A percentile compares a stretch with the other conserved stretches of the same genome.
These are phyloP conservation scores for Funneliformis geosporum DNA, from an alignment of 192 early-diverging fungal species.

Conservation along the genomic window DNA sequence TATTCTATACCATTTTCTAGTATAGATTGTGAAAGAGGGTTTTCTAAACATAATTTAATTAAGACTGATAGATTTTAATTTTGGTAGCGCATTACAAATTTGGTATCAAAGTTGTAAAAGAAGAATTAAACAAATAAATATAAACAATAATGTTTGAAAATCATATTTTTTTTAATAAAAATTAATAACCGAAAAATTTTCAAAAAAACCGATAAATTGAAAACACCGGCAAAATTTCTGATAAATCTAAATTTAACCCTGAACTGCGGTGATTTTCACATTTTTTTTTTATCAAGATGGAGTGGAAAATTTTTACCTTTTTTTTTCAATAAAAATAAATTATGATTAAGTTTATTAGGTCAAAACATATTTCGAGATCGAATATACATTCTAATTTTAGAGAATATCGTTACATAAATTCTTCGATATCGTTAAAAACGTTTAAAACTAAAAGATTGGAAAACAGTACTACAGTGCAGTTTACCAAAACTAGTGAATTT, in stretches of 20 bases:
- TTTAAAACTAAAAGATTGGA: background rate
- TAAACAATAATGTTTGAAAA: too few species aligned
- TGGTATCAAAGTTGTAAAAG: background rate
- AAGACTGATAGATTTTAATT: background rate
- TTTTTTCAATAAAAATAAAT: background rate
- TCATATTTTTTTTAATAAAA: too few species aligned
- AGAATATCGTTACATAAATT: too few species aligned
- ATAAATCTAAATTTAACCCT: too few species aligned
- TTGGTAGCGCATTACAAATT: background rate
- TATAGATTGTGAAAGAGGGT: constrained; percentile 5
- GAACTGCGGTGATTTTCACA: too few species aligned
- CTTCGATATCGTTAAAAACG: background rate
- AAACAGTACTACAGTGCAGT: too few species aligned
- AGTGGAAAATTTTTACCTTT: too few species aligned
- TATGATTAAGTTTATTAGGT: background rate
- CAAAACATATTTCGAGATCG: background rate
- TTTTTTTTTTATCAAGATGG: too few species aligned
- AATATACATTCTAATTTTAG: background rate
- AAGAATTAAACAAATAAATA: background rate
- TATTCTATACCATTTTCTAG: constrained; percentile 1
- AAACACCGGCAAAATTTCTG: too few species aligned
- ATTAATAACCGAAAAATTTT: too few species aligned
- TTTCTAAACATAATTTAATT: background rate
- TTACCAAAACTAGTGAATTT: background rate
- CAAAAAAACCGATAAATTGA: too few species aligned